Percentiles rank a stretch among this genome's conserved stretches.
phyloP scores from a whole-genome alignment of 2,329 filamentous ascomycete species.

The Penicillium palitans region DNA sequence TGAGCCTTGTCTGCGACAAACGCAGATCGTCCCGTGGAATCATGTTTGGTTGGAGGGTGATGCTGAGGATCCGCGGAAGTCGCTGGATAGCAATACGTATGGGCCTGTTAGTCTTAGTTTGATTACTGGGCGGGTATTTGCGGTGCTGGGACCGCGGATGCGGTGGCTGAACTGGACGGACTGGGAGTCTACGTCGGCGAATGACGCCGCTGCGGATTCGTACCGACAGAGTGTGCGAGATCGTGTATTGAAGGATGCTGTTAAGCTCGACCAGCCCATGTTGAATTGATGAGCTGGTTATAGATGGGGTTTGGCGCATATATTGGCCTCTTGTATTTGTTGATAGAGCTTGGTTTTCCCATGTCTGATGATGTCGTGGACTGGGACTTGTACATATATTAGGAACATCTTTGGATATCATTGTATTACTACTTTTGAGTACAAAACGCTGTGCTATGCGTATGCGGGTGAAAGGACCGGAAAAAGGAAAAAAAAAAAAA shows the following conservation, averaged over 20 bases:
- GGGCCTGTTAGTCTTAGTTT: conserved; percentile 77
- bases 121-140: conserved; percentile 71
- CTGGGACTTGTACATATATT: conserved; percentile 15
- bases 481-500: background rate
- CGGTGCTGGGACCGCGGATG: conserved; percentile 65
- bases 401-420: conserved; percentile 7
- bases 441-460: background rate
- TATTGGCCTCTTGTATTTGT: conserved; percentile 3
- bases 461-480: background rate
- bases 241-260: conserved; percentile 40
- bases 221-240: conserved; percentile 39
- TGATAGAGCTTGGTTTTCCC: conserved; percentile 5
- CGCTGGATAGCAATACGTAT: conserved; percentile 84
- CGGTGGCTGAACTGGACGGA: conserved; percentile 39
- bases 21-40: conserved; percentile 68
- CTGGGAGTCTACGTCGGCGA: conserved; percentile 28
- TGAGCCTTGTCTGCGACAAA: conserved; percentile 56
- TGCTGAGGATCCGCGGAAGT: conserved; percentile 63
- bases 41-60: conserved; percentile 98
- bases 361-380: background rate
- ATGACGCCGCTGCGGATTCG: conserved; percentile 25
- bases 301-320: background rate
- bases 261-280: conserved; percentile 35
- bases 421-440: conserved; percentile 21
- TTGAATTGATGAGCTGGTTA: conserved; percentile 18